phyloP scores from a whole-genome alignment of 805 yeast genomes.

The Sugiyamaella boreocaroliniensis region DNA sequence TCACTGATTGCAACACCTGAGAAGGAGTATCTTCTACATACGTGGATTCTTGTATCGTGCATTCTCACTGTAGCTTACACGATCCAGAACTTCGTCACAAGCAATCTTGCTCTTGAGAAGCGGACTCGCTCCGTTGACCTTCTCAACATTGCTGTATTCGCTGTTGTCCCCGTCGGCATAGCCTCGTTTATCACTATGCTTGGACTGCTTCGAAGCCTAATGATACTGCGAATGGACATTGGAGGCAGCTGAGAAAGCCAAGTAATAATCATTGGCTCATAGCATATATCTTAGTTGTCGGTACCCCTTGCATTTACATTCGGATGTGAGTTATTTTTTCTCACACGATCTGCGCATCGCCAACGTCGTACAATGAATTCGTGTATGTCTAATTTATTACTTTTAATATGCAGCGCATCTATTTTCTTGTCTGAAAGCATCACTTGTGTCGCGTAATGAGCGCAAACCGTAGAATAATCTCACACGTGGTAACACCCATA shows the following conservation, averaged over 20 bases:
- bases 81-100: conserved; percentile 81
- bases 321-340: no score
- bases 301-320: no score
- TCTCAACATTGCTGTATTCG: conserved; percentile 85
- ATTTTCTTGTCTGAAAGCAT: conserved; percentile 19
- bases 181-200: conserved; percentile 93
- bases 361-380: no score
- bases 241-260: neutral
- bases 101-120: conserved; percentile 40
- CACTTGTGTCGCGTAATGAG: conserved; percentile 28
- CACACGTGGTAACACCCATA: conserved; percentile 67
- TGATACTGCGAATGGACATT: conserved; percentile 63
- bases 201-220: conserved; percentile 65
- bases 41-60: conserved; percentile 90
- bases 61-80: conserved; percentile 73
- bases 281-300: no score
- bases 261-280: no score
- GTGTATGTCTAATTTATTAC: no score
- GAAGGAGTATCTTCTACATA: conserved; percentile 68
- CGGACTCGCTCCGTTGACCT: conserved; percentile 70
- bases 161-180: conserved; percentile 95
- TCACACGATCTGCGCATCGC: no score
- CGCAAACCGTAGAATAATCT: conserved; percentile 54
- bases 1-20: conserved; percentile 59
- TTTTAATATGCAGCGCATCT: no score